Conservation (phyloP, 2,329 filamentous ascomycete genomes). For the Pseudocercospora musae region DNA sequence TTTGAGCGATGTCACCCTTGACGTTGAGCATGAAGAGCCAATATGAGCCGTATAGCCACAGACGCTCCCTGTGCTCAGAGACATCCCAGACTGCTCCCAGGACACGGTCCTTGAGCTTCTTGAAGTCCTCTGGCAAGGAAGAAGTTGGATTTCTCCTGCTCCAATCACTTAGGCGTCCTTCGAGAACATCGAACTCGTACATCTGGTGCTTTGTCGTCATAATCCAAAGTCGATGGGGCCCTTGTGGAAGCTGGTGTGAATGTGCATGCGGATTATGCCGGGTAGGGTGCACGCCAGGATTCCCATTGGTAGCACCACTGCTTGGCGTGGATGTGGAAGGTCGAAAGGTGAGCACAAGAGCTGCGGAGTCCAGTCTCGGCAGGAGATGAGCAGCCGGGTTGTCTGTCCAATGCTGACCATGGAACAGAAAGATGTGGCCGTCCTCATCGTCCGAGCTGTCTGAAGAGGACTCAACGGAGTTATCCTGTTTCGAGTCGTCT, state of each 20-base stretch:
- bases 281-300: conserved; percentile 50
- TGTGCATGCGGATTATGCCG: conserved; percentile 50
- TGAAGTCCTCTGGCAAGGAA: conserved; percentile 70
- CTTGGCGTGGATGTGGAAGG: conserved; percentile 27
- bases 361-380: conserved; percentile 45
- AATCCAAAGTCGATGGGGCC: conserved; percentile 56
- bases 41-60: conserved; percentile 83
- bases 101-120: conserved; percentile 70
- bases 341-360: conserved; percentile 48
- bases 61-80: conserved; percentile 50
- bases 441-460: conserved; percentile 41
- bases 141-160: conserved; percentile 76
- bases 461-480: conserved; percentile 26
- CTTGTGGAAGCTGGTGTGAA: conserved; percentile 55
- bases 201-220: conserved; percentile 65
- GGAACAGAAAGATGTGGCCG: conserved; percentile 50
- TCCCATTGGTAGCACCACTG: conserved; percentile 40
- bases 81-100: conserved; percentile 85
- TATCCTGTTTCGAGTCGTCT: conserved; percentile 27
- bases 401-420: conserved; percentile 68
- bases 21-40: conserved; percentile 94
- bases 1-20: conserved; percentile 58
- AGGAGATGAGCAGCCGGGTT: conserved; percentile 59
- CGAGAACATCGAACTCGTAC: conserved; percentile 74
- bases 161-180: conserved; percentile 78